phyloP scores from a whole-genome alignment of 176 grass and related monocot species.

The Coix lacrymajobi region DNA sequence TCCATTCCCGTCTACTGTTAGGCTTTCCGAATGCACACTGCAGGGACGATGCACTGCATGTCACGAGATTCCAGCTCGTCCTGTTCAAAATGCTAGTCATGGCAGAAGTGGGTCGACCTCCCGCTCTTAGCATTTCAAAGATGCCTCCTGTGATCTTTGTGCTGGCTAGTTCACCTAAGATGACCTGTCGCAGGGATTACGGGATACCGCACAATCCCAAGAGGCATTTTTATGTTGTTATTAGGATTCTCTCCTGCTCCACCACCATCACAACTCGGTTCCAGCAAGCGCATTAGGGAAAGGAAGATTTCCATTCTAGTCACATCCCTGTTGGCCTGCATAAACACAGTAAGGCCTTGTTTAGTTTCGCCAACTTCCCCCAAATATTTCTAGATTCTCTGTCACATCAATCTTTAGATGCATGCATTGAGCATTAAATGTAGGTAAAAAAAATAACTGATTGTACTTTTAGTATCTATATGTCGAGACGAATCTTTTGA shows the following conservation, averaged over 20 bases:
- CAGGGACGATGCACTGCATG: slow-evolving; percentile 16
- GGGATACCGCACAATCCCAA: slow-evolving; percentile 43
- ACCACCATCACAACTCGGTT: slow-evolving; percentile 35
- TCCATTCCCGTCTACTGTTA: slow-evolving; percentile 34
- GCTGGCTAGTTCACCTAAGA: slow-evolving; percentile 36
- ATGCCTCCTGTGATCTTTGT: not conserved
- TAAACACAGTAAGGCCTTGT: not conserved
- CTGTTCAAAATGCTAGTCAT: slow-evolving; percentile 70
- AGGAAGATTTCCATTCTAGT: slow-evolving; percentile 85
- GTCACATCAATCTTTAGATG: too few species aligned
- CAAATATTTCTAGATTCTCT: too few species aligned
- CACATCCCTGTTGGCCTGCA: slow-evolving; percentile 68
- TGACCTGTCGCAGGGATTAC: slow-evolving; percentile 58
- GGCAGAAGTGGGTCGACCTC: slow-evolving; percentile 47
- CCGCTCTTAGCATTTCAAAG: slow-evolving; percentile 73
- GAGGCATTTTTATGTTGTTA: slow-evolving; percentile 37
- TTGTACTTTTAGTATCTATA: too few species aligned
- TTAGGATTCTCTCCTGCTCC: slow-evolving; percentile 33
- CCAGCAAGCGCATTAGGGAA: slow-evolving; percentile 64
- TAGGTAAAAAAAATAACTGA: too few species aligned
- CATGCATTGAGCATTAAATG: too few species aligned
- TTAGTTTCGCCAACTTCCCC: too few species aligned
- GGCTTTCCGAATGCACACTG: slow-evolving; percentile 25
- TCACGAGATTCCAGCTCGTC: slow-evolving; percentile 32
- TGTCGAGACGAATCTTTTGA: too few species aligned